A percentile compares a stretch with the other conserved stretches of the same genome.
phyloP scores from a whole-genome alignment of 2,329 filamentous ascomycete species.

The Cladosporium sp. region DNA sequence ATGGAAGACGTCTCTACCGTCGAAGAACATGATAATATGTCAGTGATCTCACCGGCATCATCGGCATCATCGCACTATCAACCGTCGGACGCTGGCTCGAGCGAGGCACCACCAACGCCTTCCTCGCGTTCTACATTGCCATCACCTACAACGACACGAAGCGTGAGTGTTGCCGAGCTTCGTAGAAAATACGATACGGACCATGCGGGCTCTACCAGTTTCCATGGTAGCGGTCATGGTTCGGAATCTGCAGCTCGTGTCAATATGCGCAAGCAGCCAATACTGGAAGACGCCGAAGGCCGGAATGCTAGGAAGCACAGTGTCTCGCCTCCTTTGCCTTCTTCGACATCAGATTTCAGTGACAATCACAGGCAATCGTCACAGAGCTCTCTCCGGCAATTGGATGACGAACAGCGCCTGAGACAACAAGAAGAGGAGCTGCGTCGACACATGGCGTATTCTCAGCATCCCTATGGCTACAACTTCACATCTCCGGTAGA shows the following conservation, averaged over 20 bases:
- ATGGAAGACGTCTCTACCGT: conserved; percentile 21
- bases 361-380: conserved; percentile 1
- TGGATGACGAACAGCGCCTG: conserved; percentile 17
- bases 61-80: conserved; percentile 29
- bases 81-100: conserved; percentile 29
- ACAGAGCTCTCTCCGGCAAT: neutral
- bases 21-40: conserved; percentile 21
- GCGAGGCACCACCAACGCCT: conserved; percentile 28
- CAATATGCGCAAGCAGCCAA: neutral
- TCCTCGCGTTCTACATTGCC: conserved; percentile 29
- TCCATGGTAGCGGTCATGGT: neutral
- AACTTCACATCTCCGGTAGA: neutral
- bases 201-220: neutral
- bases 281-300: neutral
- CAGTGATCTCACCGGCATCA: conserved; percentile 22
- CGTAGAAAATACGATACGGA: conserved; percentile 26
- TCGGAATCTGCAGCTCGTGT: neutral
- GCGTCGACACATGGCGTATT: conserved; percentile 23
- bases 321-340: conserved; percentile 2
- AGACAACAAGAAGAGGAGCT: conserved; percentile 22
- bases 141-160: conserved; percentile 25
- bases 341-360: conserved; percentile 7
- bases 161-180: conserved; percentile 27
- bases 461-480: conserved; percentile 13
- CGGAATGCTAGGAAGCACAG: neutral